Base-by-base conservation (phyloP, 305 asterid genomes). In the Stenogyne calaminthoides region DNA sequence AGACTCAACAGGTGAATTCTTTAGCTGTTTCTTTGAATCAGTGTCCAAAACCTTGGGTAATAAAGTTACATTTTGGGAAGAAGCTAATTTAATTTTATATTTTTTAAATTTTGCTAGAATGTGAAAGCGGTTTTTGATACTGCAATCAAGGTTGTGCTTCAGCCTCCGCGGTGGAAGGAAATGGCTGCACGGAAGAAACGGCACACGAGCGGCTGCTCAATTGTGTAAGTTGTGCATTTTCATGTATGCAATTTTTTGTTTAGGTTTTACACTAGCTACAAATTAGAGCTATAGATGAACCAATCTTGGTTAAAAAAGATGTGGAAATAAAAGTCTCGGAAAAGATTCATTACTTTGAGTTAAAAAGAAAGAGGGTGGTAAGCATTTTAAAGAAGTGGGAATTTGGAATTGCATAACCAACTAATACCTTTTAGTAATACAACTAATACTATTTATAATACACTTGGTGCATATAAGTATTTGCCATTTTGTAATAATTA, bases 71-170 rank as follows among this genome's bases (percentile, higher is more conserved):
- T 74, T 49, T 0, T 60, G 47, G 14, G 32, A 68, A 49, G 32
- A 68, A 57, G 46, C 69, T 78, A 46, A 25, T 29, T 29, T n/a
- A 14, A 14, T 46, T 46, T 44, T 12, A 12, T 7, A 20, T 46
- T 1, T 9, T 9, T 37, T 39, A 3, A 18, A 37, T 18, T 60
- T 40, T 80, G 32, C 64, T 74, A 93, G 98, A 93, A 93, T 78
- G 98, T 93, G 87, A 93, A 93, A 81, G 96, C 92, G 75, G 97
- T 93, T 51, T 93, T 93, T 29, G 98, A 93, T 73, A 91, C 95
- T 47, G 96, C 95, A 22, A 89, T 93, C 56, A 93, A 93, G 83
- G 93, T 86, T 68, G 97, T 93, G 78, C 89, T 93, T 54, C 97
- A 91, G 83, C 97, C 96, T 65, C 89, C 96, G 14, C 83, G 96